Evolutionary conservation across 768 basidiomycete genomes (phyloP).

Genomic region (Leccinum fibrillosum): DNA sequence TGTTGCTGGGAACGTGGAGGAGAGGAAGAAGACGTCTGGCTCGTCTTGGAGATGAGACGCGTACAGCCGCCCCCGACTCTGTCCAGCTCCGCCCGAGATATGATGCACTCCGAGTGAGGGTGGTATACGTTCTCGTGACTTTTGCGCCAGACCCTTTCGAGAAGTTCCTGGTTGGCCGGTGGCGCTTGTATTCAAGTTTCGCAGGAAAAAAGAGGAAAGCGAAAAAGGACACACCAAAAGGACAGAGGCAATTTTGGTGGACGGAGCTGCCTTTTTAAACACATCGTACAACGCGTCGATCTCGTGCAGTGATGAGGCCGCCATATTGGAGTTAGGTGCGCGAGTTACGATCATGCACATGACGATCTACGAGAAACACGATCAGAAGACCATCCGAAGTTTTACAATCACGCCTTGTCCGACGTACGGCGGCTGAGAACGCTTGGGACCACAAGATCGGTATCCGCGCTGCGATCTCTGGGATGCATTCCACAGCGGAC

Average conservation of each 20-base stretch:
- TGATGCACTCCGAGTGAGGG: constrained; percentile 22
- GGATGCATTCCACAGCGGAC: constrained; percentile 38
- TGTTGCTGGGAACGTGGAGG: not conserved
- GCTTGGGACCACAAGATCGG: constrained; percentile 63
- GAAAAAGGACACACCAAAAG: constrained; percentile 36
- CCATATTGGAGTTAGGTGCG: constrained; percentile 47
- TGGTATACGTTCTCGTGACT: constrained; percentile 40
- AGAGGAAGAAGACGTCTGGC: constrained; percentile 11
- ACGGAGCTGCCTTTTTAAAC: constrained; percentile 46
- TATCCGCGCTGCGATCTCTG: constrained; percentile 43
- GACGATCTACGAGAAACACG: constrained; percentile 42
- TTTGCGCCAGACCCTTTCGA: constrained; percentile 41
- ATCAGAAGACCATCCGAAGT: not conserved
- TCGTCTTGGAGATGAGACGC: constrained; percentile 32
- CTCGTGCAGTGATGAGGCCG: constrained; percentile 45
- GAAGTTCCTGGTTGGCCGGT: constrained; percentile 31
- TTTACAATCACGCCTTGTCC: not conserved
- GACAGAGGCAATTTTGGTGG: constrained; percentile 44
- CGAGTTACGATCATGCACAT: constrained; percentile 54
- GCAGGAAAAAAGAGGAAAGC: not conserved
- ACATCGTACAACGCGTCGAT: constrained; percentile 42
- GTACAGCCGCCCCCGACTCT: constrained; percentile 53
- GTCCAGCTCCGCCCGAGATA: constrained; percentile 49
- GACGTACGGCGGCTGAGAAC: constrained; percentile 60
- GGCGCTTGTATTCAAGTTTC: not conserved